Evolutionary conservation across 139 green algal genomes (phyloP).

Genomic region (Coelastrella sp.): DNA sequence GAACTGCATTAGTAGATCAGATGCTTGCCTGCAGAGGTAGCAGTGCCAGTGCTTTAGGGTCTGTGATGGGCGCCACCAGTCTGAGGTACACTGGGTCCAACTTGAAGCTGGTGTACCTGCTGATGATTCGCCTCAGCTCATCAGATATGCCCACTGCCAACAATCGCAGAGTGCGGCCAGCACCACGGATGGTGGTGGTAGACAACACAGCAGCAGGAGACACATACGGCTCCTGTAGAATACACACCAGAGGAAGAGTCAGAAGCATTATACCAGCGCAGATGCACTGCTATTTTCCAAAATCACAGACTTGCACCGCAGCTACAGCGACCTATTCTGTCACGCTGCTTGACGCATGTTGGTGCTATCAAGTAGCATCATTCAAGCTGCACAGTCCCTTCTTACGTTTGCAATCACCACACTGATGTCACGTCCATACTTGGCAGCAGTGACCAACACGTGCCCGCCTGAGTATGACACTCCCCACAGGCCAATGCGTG

Average conservation of each 20-base stretch:
- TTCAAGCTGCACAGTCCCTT: too few relatives aligned
- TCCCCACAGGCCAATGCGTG: slow-evolving; percentile 37
- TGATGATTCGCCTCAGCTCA: slow-evolving; percentile 17
- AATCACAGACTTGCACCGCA: background rate
- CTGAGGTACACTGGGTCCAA: slow-evolving; percentile 24
- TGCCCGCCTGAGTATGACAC: slow-evolving; percentile 34
- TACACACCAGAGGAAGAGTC: background rate
- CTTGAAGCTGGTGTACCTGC: background rate
- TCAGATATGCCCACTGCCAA: slow-evolving; percentile 27
- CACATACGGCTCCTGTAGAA: slow-evolving; percentile 37
- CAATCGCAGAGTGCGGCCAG: slow-evolving; percentile 12
- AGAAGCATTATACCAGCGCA: background rate
- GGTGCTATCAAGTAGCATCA: too few relatives aligned
- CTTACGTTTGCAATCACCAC: slow-evolving; percentile 58
- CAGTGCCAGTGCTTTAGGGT: slow-evolving; percentile 32
- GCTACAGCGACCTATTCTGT: background rate
- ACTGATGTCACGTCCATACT: slow-evolving; percentile 2
- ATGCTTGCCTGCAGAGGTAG: slow-evolving; percentile 24
- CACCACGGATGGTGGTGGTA: background rate
- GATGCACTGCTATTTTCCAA: background rate
- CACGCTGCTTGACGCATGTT: too few relatives aligned
- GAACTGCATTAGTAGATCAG: too few relatives aligned
- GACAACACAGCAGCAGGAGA: slow-evolving; percentile 22
- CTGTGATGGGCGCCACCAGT: slow-evolving; percentile 37
- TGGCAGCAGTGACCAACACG: slow-evolving; percentile 43